Percentiles rank a stretch among this genome's conserved stretches.
These are phyloP conservation scores for Leccinum sublutescens DNA, from an alignment of 768 basidiomycete genomes.

Conservation along the genomic window DNA sequence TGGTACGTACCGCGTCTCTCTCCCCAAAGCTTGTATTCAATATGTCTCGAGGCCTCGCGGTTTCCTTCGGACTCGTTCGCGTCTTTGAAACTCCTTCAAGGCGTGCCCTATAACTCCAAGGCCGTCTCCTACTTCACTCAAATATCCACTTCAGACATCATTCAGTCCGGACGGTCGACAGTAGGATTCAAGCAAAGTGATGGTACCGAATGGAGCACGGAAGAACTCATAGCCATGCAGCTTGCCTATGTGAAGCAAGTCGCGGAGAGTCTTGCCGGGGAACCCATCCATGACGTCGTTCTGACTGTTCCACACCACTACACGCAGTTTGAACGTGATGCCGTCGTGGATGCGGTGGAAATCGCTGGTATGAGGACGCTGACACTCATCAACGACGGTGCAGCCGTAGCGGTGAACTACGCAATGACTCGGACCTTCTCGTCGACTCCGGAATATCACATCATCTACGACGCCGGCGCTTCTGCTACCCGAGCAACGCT, in stretches of 20 bases:
- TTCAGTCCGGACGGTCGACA: constrained; percentile 58
- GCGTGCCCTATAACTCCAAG: constrained; percentile 59
- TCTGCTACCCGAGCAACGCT: constrained; percentile 77
- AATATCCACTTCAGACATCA: constrained; percentile 52
- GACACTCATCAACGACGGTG: constrained; percentile 88
- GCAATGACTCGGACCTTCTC: constrained; percentile 92
- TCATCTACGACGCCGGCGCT: constrained; percentile 95
- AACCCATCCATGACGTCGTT: constrained; percentile 80
- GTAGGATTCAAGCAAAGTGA: constrained; percentile 58
- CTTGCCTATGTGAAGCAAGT: constrained; percentile 86
- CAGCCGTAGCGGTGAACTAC: constrained; percentile 95
- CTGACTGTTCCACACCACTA: constrained; percentile 91
- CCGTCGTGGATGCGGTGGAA: constrained; percentile 89
- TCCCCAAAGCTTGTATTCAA: neutral
- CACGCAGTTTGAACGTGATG: constrained; percentile 87
- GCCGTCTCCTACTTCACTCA: constrained; percentile 56
- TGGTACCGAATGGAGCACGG: constrained; percentile 72
- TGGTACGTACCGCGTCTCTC: constrained; percentile 52
- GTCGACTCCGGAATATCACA: constrained; percentile 71
- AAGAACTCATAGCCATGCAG: constrained; percentile 95
- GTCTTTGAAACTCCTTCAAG: constrained; percentile 82
- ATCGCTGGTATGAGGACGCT: constrained; percentile 83
- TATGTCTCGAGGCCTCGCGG: constrained; percentile 68
- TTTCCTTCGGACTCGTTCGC: constrained; percentile 88
- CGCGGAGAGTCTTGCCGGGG: constrained; percentile 72